Percentiles rank a stretch among this genome's conserved stretches.
Evolutionary conservation across 2,329 filamentous ascomycete genomes (phyloP).

Genomic region (Diaporthe australafricana): DNA sequence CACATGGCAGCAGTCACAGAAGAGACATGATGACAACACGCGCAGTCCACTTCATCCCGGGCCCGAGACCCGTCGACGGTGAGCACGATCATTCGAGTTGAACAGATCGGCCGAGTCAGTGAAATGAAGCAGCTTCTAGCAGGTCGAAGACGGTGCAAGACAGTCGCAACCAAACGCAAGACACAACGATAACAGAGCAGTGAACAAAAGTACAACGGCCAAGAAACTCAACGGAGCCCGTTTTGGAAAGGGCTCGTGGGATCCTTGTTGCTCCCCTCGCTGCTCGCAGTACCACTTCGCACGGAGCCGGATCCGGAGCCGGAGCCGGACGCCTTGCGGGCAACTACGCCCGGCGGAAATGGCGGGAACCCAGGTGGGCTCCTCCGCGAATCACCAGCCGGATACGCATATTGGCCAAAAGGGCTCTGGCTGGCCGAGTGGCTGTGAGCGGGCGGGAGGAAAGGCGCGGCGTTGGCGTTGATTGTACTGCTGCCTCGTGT

Average conservation of each 20-base stretch:
- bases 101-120: neutral
- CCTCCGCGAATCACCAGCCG: conserved; percentile 33
- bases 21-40: neutral
- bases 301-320: conserved; percentile 40
- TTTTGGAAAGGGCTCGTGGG: conserved; percentile 60
- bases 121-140: neutral
- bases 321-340: conserved; percentile 40
- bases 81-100: neutral
- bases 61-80: neutral
- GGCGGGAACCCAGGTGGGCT: conserved; percentile 32
- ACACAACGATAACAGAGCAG: neutral
- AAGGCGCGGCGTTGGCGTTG: conserved; percentile 41
- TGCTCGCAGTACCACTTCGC: conserved; percentile 58
- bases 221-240: conserved; percentile 11
- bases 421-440: conserved; percentile 30
- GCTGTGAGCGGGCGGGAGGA: conserved; percentile 37
- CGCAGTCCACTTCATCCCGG: neutral
- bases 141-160: neutral
- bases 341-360: conserved; percentile 38
- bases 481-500: conserved; percentile 38
- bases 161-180: conserved; percentile 7
- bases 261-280: conserved; percentile 60
- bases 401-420: conserved; percentile 35
- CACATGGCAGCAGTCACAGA: conserved; percentile 2
- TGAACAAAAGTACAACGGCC: neutral